A percentile compares a stretch with the other conserved stretches of the same genome.
Evolutionary conservation across 495 filamentous ascomycete species (phyloP).

Genomic region (Pseudotulostoma volvatum): DNA sequence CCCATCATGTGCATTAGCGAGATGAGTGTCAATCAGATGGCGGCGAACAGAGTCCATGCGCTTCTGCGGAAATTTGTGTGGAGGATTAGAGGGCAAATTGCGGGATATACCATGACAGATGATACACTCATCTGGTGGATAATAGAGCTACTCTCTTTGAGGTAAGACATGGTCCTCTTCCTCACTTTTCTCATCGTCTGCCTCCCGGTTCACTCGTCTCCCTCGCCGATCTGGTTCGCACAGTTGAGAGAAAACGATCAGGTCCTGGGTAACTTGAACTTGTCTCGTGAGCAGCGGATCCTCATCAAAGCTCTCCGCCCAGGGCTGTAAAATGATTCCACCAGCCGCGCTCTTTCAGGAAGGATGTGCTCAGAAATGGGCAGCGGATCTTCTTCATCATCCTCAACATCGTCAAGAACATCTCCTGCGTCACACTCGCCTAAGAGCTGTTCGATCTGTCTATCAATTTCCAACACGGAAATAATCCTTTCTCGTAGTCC

Average conservation of each 20-base stretch:
- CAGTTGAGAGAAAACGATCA: slow-evolving; percentile 11
- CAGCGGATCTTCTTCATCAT: neutral
- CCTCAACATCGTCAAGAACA: slow-evolving; percentile 4
- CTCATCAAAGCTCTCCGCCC: slow-evolving; percentile 12
- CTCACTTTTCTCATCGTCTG: slow-evolving; percentile 3
- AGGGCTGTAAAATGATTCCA: slow-evolving; percentile 17
- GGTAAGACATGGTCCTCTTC: neutral
- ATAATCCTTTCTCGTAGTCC: slow-evolving; percentile 16
- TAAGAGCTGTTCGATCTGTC: slow-evolving; percentile 15
- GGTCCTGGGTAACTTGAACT: slow-evolving; percentile 17
- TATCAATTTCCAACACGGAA: slow-evolving; percentile 15
- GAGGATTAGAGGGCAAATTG: slow-evolving; percentile 12
- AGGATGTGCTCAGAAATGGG: slow-evolving; percentile 13
- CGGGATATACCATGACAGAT: slow-evolving; percentile 15
- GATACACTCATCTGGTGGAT: slow-evolving; percentile 14
- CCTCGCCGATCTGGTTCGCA: slow-evolving; percentile 12
- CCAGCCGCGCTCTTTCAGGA: slow-evolving; percentile 12
- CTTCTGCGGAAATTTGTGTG: slow-evolving; percentile 14
- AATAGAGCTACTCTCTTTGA: slow-evolving; percentile 3
- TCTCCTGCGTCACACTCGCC: slow-evolving; percentile 7
- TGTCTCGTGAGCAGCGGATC: slow-evolving; percentile 12
- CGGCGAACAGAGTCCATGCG: slow-evolving; percentile 14
- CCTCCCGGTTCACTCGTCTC: slow-evolving; percentile 12
- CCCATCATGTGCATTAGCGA: slow-evolving; percentile 9
- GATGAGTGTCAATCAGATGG: slow-evolving; percentile 14